phyloP scores from a whole-genome alignment of 768 basidiomycete genomes.

The Leucosporidium scottii region DNA sequence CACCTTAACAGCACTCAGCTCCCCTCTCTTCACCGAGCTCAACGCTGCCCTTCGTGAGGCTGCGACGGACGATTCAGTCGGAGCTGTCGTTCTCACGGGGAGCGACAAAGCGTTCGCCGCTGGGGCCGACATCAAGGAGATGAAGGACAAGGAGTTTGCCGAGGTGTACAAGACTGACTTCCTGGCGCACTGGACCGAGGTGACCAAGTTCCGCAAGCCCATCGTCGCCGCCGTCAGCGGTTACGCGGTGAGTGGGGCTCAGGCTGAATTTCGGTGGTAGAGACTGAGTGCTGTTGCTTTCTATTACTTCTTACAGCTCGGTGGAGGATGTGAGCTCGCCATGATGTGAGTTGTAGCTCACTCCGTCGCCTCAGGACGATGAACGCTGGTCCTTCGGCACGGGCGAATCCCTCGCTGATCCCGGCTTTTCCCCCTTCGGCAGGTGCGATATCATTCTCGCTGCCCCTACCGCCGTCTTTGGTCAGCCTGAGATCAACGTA shows the following conservation, averaged over 20 bases:
- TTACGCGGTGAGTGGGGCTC: conserved; percentile 55
- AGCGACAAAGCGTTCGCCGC: conserved; percentile 90
- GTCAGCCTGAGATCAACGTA: conserved; percentile 86
- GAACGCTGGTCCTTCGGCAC: background rate
- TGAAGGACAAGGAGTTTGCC: conserved; percentile 90
- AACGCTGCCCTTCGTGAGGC: conserved; percentile 66
- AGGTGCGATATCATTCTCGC: conserved; percentile 82
- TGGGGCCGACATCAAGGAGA: conserved; percentile 97
- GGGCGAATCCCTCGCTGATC: background rate
- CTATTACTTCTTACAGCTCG: conserved; percentile 54
- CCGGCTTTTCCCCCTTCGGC: background rate
- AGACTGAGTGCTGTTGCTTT: background rate
- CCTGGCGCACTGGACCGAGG: conserved; percentile 67
- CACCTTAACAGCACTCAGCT: conserved; percentile 55
- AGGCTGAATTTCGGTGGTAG: no score
- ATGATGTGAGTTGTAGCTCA: conserved; percentile 56
- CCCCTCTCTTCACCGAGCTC: conserved; percentile 71
- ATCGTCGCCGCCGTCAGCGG: conserved; percentile 95
- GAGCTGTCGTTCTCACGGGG: conserved; percentile 86
- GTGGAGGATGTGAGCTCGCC: conserved; percentile 93
- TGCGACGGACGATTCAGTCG: conserved; percentile 62
- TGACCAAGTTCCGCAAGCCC: conserved; percentile 74
- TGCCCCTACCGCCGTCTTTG: conserved; percentile 81
- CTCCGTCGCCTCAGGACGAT: no score
- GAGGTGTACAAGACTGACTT: conserved; percentile 82